Evolutionary conservation across 345 rosid genomes (phyloP).

Genomic region (Populus euphratica): DNA sequence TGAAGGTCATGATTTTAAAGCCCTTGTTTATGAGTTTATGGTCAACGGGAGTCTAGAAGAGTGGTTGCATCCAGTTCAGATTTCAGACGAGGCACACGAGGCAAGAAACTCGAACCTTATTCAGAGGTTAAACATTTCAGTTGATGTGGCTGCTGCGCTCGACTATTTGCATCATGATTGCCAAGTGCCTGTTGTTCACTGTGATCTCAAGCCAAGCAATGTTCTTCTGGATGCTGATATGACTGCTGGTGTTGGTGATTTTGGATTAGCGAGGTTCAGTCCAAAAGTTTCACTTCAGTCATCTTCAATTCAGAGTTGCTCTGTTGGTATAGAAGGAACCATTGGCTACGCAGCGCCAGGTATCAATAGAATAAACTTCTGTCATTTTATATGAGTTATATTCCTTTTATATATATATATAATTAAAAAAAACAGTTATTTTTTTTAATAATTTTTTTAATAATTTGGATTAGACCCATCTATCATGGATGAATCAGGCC

Average conservation of each 20-base stretch:
- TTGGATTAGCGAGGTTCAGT: constrained; percentile 16
- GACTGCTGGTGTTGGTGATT: constrained; percentile 20
- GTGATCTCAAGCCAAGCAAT: constrained; percentile 24
- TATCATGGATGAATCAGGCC: too few species aligned
- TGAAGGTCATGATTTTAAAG: constrained; percentile 8
- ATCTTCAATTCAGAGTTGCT: background rate
- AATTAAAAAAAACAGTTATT: too few species aligned
- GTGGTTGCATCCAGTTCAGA: background rate
- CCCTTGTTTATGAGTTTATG: constrained; percentile 5
- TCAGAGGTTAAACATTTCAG: background rate
- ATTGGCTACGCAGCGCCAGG: constrained; percentile 13
- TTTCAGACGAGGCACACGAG: background rate
- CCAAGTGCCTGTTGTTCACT: background rate
- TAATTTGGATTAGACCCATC: too few species aligned
- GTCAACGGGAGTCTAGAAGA: constrained; percentile 1
- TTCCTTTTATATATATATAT: too few species aligned
- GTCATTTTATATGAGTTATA: too few species aligned
- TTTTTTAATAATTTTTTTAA: too few species aligned
- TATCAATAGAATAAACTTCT: background rate
- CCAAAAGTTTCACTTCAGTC: background rate
- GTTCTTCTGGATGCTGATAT: constrained; percentile 15
- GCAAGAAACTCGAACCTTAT: background rate
- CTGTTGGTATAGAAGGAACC: background rate
- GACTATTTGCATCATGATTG: background rate
- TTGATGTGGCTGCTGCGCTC: background rate